Evolutionary conservation across 805 yeast genomes (phyloP), one percentile per base, ranked within the genome.

Genomic region (Metschnikowia kunwiensis): DNA sequence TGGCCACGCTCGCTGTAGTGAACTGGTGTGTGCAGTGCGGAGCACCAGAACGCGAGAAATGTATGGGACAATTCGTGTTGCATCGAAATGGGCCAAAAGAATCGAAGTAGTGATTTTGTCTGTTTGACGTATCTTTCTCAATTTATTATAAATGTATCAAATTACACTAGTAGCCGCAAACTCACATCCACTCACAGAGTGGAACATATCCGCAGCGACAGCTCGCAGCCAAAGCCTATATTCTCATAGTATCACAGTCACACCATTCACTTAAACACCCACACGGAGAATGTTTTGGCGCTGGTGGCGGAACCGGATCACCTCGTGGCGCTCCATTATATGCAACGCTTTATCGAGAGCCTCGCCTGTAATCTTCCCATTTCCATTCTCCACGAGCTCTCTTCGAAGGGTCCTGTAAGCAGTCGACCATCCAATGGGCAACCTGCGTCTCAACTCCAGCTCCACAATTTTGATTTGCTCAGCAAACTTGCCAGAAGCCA

Each of bases 361-460:
- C 34, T 77, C 75, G 34, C 78, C 77, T 20, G 81, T 70, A 49
- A 75, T 81, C 38, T 72, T 72, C 33, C 78, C 77, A 26, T 76
- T 73, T 19, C 78, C 77, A 25, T 76, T 73, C 21, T 74, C 81
- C 13, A 84, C 86, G 58, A 89, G 84, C 63, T 91, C 96, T 42
- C 82, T 77, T 51, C 86, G 75, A 39, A 93, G 71, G 4, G 95
- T 87, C 47, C 76, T 78, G 58, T 86, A 86, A 12, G 91, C 80
- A 0, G 97, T 88, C 24, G 95, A 84, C 89, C 96, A 93, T 14
- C 98, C 98, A 45, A 93, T 82, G 11, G 97, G 97, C 47, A 93
- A 72, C 60, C 97, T 78, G 61, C 93, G 80, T 60, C 87, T 80
- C 49, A 93, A 73, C 58, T 87, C 95, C 32, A 75, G 79, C 55